Evolutionary conservation across 108 stramenopile species (phyloP).

Genomic region (Skeletonema grethae): DNA sequence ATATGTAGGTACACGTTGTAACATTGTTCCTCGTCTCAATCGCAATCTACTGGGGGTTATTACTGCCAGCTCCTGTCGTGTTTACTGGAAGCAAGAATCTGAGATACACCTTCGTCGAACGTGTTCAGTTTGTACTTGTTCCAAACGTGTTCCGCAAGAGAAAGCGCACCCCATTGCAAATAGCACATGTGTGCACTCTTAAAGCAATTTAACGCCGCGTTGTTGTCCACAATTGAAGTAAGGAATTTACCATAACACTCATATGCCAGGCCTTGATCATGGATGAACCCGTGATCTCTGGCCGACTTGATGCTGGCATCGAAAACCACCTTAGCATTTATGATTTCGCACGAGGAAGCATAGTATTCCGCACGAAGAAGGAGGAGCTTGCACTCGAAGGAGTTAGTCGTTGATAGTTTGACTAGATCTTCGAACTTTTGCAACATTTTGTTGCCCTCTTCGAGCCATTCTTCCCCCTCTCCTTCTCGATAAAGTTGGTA

Average conservation of each 20-base stretch:
- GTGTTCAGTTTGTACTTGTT: neutral
- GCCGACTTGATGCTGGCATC: conserved; percentile 3
- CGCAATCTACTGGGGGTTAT: neutral
- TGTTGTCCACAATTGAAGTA: neutral
- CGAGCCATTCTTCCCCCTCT: conserved; percentile 11
- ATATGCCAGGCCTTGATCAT: conserved; percentile 12
- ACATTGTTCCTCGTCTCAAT: neutral
- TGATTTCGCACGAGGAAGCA: neutral
- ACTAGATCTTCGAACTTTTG: neutral
- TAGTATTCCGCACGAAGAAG: conserved; percentile 12
- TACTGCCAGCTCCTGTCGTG: neutral
- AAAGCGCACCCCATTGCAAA: neutral
- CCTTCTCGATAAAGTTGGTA: conserved; percentile 11
- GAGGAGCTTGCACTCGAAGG: conserved; percentile 5
- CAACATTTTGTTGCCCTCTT: conserved; percentile 8
- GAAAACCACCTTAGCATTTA: neutral
- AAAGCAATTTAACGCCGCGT: neutral
- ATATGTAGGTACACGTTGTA: neutral
- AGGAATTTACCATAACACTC: conserved; percentile 9
- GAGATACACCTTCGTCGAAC: neutral
- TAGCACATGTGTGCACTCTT: conserved; percentile 1
- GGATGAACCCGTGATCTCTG: neutral
- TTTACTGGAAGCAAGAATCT: neutral
- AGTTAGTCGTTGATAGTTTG: neutral
- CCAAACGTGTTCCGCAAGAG: neutral